Evolutionary conservation across 208 protist species (phyloP).

Genomic region (Crithidia mellificae): DNA sequence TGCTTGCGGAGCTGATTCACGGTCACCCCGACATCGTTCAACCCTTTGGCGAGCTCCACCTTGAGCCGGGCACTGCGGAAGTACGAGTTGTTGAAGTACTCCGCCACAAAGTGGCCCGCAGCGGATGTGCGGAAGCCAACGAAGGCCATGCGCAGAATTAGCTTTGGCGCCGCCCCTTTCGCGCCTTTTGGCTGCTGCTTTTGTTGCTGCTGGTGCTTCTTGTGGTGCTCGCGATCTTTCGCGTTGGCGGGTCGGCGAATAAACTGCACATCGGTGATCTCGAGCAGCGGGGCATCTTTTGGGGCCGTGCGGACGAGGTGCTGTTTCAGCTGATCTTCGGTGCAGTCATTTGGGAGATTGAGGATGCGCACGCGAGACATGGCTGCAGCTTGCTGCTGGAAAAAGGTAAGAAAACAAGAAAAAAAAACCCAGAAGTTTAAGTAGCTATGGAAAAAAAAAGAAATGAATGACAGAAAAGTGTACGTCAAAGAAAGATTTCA

Average conservation of each 20-base stretch:
- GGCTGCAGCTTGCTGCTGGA: not conserved
- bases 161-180: conserved; percentile 3
- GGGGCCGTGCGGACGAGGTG: conserved; percentile 80
- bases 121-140: conserved; percentile 91
- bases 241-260: conserved; percentile 36
- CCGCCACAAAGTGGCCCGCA: conserved; percentile 85
- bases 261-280: conserved; percentile 84
- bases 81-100: conserved; percentile 93
- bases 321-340: conserved; percentile 88
- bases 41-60: conserved; percentile 80
- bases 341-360: conserved; percentile 94
- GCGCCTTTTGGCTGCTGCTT: conserved; percentile 5
- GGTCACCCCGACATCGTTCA: conserved; percentile 67
- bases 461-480: no score
- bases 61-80: conserved; percentile 92
- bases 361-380: conserved; percentile 95
- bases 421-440: conserved; percentile 1
- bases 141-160: conserved; percentile 95
- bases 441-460: conserved; percentile 9
- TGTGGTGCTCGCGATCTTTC: conserved; percentile 20
- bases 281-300: conserved; percentile 76
- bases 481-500: no score
- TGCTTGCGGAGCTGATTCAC: conserved; percentile 51
- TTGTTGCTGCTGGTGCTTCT: conserved; percentile 24
- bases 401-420: conserved; percentile 7